Percentiles rank a stretch among this genome's conserved stretches.
Conservation (phyloP, 495 filamentous ascomycete species). For the Penicillium coffeae region DNA sequence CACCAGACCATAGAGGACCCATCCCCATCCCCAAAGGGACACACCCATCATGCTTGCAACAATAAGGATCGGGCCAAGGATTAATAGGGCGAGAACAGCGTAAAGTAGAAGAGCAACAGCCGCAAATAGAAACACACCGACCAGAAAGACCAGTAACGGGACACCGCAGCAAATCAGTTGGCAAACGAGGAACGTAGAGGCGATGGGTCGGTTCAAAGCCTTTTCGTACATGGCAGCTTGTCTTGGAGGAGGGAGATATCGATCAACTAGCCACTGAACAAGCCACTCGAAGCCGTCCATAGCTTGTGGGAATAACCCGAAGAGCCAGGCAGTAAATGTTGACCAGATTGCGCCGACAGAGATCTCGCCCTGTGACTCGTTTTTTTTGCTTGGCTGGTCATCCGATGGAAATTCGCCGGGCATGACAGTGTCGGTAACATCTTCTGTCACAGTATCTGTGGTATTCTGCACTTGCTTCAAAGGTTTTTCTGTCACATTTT, state of each 20-base stretch:
- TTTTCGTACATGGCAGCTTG: conserved; percentile 31
- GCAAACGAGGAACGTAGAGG: conserved; percentile 33
- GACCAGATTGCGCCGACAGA: conserved; percentile 15
- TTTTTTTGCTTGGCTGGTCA: conserved; percentile 14
- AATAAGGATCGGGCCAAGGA: conserved; percentile 35
- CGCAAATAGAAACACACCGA: conserved; percentile 33
- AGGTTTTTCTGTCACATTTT: conserved; percentile 16
- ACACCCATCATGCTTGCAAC: conserved; percentile 37
- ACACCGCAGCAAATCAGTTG: conserved; percentile 38
- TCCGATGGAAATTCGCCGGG: conserved; percentile 34
- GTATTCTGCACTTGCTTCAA: conserved; percentile 13
- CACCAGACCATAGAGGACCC: conserved; percentile 36
- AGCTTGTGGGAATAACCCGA: conserved; percentile 16
- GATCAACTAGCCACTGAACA: conserved; percentile 22
- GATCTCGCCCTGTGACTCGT: conserved; percentile 16
- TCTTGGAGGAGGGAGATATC: conserved; percentile 26
- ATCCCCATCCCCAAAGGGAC: conserved; percentile 40
- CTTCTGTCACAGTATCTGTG: conserved; percentile 9
- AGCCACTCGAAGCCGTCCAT: conserved; percentile 29
- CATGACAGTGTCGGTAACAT: conserved; percentile 19
- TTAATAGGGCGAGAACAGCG: conserved; percentile 31
- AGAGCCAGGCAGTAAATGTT: conserved; percentile 13
- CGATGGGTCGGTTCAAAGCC: conserved; percentile 27
- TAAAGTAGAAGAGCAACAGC: conserved; percentile 33
- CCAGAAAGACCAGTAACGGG: conserved; percentile 33